phyloP scores from a whole-genome alignment of 2,329 filamentous ascomycete genomes.

The Trichophaea hybrida region DNA sequence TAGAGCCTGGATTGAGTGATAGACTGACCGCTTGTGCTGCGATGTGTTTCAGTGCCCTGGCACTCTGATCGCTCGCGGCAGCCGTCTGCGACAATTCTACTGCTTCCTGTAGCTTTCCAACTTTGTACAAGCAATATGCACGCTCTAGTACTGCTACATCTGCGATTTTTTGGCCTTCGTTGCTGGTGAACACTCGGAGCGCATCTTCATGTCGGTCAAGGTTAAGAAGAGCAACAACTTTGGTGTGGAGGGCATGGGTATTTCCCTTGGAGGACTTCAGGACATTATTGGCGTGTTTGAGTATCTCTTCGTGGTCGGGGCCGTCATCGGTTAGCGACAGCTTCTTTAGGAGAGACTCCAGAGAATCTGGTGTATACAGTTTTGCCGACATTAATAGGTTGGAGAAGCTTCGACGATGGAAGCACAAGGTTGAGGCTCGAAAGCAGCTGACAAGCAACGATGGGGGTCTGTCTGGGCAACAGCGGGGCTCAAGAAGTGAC shows the following conservation, averaged over 20 bases:
- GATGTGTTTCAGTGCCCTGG: constrained; percentile 37
- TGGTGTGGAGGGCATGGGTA: constrained; percentile 50
- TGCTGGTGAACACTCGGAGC: constrained; percentile 47
- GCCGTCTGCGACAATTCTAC: constrained; percentile 34
- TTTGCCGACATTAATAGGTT: constrained; percentile 15
- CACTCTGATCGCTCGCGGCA: constrained; percentile 23
- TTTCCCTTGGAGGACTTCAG: constrained; percentile 48
- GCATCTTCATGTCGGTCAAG: constrained; percentile 72
- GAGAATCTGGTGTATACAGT: constrained; percentile 23
- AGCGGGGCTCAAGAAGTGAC: neutral
- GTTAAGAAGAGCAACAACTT: constrained; percentile 61
- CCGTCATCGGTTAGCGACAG: constrained; percentile 21
- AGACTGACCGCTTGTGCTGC: constrained; percentile 38
- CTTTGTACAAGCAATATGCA: constrained; percentile 74
- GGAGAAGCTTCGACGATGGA: neutral
- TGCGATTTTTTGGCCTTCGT: constrained; percentile 47
- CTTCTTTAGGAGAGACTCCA: constrained; percentile 24
- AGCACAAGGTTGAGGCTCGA: neutral
- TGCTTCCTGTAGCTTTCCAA: constrained; percentile 53
- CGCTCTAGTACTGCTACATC: constrained; percentile 51
- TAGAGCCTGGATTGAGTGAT: neutral
- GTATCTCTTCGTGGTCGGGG: constrained; percentile 56
- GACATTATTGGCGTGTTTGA: constrained; percentile 48
- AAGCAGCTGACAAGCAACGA: neutral
- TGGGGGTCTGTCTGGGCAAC: neutral